Percentiles rank a stretch among this genome's conserved stretches.
phyloP scores from a whole-genome alignment of 176 grass and related monocot genomes.

The Metroxylon sagu region DNA sequence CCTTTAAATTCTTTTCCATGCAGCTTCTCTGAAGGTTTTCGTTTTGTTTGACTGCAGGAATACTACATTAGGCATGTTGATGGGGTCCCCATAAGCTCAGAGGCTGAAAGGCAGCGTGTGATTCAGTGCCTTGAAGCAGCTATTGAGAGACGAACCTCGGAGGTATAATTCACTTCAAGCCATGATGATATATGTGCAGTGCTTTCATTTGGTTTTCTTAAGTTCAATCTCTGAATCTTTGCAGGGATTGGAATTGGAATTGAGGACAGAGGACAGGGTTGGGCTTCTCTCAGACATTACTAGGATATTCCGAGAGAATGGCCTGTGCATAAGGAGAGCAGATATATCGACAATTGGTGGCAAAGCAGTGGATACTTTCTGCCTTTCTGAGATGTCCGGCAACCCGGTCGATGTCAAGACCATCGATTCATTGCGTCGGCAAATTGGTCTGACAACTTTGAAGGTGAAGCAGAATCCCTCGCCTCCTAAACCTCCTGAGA shows the following conservation, averaged over 20 bases:
- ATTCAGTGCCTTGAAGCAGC: conserved; percentile 68
- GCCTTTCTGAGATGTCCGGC: conserved; percentile 56
- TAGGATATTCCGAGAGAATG: conserved; percentile 80
- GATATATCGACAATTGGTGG: conserved; percentile 53
- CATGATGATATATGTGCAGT: not conserved
- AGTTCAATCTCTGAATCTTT: not conserved
- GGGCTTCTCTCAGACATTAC: conserved; percentile 76
- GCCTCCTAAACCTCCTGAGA: conserved; percentile 4
- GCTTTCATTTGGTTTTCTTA: not conserved
- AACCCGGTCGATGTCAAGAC: conserved; percentile 51
- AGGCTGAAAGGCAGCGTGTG: conserved; percentile 46
- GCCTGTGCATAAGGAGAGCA: conserved; percentile 64
- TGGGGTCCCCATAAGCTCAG: conserved; percentile 39
- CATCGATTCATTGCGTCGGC: conserved; percentile 49
- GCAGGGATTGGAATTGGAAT: conserved; percentile 61
- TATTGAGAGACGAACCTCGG: conserved; percentile 57
- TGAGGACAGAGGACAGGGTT: conserved; percentile 36
- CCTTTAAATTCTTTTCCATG: too few relatives aligned
- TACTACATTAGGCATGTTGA: conserved; percentile 79
- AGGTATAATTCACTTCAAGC: conserved; percentile 10
- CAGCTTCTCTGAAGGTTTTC: too few relatives aligned
- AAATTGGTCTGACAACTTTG: conserved; percentile 50
- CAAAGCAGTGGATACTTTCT: conserved; percentile 65
- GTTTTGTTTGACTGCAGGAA: conserved; percentile 26
- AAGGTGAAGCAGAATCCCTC: conserved; percentile 64